Base-by-base conservation (phyloP, 305 asterid genomes). In the Fraxinus floribunda region DNA sequence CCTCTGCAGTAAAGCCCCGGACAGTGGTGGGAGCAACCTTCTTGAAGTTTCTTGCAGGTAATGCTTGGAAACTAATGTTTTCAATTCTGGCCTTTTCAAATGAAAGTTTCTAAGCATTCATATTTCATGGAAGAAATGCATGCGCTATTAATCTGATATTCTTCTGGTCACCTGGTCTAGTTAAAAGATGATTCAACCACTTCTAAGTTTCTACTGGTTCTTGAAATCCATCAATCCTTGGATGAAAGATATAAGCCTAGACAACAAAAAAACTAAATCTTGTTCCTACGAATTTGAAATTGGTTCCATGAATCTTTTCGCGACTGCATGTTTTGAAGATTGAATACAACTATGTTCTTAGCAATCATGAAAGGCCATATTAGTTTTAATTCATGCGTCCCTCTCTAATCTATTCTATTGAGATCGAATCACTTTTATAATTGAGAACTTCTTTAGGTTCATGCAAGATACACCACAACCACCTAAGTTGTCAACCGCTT, bases 21-120 rank as follows among this genome's bases (percentile, higher is more conserved):
- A 90, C 91, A 73, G 78, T 91, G 76, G 97, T 87, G 26, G 99
- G 99, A 82, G 99, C 99, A 83, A 90, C 92, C 82, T 97, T 97
- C 86, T 88, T 95, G 92, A 93, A 95, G 97, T 90, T 93, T 83
- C 97, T 95, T 68, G 78, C 98, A 80, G 99, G 99, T 95, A 93
- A 52, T 57, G 34, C 75, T 29, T 15, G 20, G 41, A 18, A 72
- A 76, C 85, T 83, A 11, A 29, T 70, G 41, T 11, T 15, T 26
- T 38, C 86, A 70, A 79, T 78, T 78, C 15, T 24, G 36, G 38
- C 75, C 71, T 41, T 64, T 20, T 24, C 34, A 62, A 62, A 22
- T 62, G 34, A 62, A 22, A 62, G 34, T 13, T 62, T 62, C 72
- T 15, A 26, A 4, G 18, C 75, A 29, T 68, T 68, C 75, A 29